phyloP scores from a whole-genome alignment of 78 protist species.

The Dictyostelium capitatum region DNA sequence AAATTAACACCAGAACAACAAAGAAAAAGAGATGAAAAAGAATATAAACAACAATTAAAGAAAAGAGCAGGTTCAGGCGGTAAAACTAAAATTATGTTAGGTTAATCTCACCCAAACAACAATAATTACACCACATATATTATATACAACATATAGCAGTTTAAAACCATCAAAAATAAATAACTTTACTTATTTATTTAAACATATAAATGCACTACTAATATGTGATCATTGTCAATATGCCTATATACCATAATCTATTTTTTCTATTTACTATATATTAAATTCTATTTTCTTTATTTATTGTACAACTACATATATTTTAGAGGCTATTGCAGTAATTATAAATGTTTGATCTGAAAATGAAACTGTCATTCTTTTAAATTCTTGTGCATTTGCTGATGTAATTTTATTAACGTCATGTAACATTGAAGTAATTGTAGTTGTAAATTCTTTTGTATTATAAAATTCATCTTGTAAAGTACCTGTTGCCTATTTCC shows the following conservation, averaged over 20 bases:
- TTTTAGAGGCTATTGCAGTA: conserved; percentile 24
- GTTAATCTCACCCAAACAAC: conserved; percentile 4
- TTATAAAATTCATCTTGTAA: conserved; percentile 37
- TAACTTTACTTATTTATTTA: no score
- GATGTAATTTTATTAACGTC: conserved; percentile 69
- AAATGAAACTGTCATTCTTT: conserved; percentile 67
- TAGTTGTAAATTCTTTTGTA: conserved; percentile 30
- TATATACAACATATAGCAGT: neutral
- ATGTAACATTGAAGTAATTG: conserved; percentile 70
- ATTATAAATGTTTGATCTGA: conserved; percentile 47
- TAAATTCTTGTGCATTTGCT: conserved; percentile 58
- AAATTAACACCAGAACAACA: conserved; percentile 74
- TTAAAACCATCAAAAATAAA: no score
- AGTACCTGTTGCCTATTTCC: conserved; percentile 25
- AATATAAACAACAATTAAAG: conserved; percentile 51
- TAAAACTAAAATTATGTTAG: conserved; percentile 30
- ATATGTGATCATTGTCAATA: no score
- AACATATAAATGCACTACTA: no score
- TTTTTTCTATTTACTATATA: no score
- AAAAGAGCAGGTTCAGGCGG: conserved; percentile 30
- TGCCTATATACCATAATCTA: no score
- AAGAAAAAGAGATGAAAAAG: conserved; percentile 74
- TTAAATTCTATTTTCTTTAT: neutral
- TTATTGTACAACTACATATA: conserved; percentile 76
- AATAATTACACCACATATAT: neutral